A percentile compares a stretch with the other conserved stretches of the same genome.
Conservation (phyloP, 768 basidiomycete genomes). For the Boletus rubroflammeus region DNA sequence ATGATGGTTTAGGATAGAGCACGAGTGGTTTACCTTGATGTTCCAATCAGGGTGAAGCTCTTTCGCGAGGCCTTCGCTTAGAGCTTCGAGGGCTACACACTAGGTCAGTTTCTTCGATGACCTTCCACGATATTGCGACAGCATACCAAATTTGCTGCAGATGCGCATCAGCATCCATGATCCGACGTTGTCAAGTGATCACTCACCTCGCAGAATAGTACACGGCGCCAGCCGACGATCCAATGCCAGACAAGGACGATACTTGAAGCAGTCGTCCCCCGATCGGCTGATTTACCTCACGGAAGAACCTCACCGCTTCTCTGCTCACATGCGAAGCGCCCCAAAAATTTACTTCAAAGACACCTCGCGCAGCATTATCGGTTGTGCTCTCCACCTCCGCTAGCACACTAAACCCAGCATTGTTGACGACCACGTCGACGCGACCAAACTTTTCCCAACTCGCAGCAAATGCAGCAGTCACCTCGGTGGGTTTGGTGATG, state of each 20-base stretch:
- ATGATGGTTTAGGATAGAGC: not conserved
- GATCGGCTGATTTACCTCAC: constrained; percentile 28
- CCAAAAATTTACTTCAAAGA: constrained; percentile 46
- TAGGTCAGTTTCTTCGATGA: not conserved
- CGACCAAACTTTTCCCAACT: constrained; percentile 29
- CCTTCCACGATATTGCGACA: not conserved
- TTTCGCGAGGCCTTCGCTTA: constrained; percentile 11
- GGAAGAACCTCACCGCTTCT: constrained; percentile 29
- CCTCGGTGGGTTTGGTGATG: constrained; percentile 32
- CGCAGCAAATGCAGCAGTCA: constrained; percentile 33
- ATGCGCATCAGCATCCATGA: not conserved
- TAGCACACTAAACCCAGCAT: constrained; percentile 22
- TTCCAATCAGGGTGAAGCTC: constrained; percentile 22
- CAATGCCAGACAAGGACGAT: constrained; percentile 32
- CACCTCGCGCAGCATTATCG: constrained; percentile 31
- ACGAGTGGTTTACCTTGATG: constrained; percentile 11
- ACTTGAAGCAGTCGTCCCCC: constrained; percentile 40
- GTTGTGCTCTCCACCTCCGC: constrained; percentile 36
- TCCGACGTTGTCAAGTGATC: not conserved
- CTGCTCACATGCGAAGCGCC: constrained; percentile 39
- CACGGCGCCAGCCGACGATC: constrained; percentile 3
- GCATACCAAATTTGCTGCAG: constrained; percentile 18
- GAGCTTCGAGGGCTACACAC: constrained; percentile 10
- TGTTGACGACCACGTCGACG: constrained; percentile 32
- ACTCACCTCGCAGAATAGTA: constrained; percentile 25